Base-by-base conservation (phyloP, 305 asterid genomes). In the Fraxinus greggii region DNA sequence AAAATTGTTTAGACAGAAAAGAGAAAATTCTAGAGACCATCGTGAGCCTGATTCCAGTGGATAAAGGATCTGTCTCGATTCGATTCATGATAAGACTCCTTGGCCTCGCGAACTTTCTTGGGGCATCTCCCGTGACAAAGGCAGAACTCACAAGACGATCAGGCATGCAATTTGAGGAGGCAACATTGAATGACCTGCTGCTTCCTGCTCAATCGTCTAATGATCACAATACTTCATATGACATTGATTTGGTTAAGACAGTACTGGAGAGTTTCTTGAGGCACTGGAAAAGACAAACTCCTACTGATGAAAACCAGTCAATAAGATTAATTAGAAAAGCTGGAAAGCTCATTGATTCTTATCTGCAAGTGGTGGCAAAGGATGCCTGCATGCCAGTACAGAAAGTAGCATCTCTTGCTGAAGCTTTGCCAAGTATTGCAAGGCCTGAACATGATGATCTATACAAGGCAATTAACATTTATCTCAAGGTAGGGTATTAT, bases 361-460 rank as follows among this genome's bases (percentile, higher is more conserved):
- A 94, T 81, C 90, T 94, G 85, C 92, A 87, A 82, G 90, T 88
- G 80, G 86, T 87, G 28, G 94, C 97, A 3, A 88, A 83, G 84
- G 95, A 86, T 51, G 86, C 80, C 7, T 69, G 85, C 79, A 42
- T 89, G 35, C 78, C 91, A 0, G 91, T 86, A 24, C 87, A 92
- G 79, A 88, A 89, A 81, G 23, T 92, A 84, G 87, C 83, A 3
- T 84, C 92, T 69, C 87, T 94, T 3, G 94, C 94, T 59, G 93
- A 85, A 83, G 86, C 93, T 38, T 72, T 94, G 73, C 97, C 98
- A 1, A 91, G 89, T 56, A 88, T 90, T 13, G 97, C 96, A 1
- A 88, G 98, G 79, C 88, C 92, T 12, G 77, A 83, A 21, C 96
- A 94, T 45, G 94, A 91, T 59, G 88, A 91, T 79, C 96, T 94